phyloP scores from a whole-genome alignment of 108 stramenopile species.

The Fragilaria crotonensis region DNA sequence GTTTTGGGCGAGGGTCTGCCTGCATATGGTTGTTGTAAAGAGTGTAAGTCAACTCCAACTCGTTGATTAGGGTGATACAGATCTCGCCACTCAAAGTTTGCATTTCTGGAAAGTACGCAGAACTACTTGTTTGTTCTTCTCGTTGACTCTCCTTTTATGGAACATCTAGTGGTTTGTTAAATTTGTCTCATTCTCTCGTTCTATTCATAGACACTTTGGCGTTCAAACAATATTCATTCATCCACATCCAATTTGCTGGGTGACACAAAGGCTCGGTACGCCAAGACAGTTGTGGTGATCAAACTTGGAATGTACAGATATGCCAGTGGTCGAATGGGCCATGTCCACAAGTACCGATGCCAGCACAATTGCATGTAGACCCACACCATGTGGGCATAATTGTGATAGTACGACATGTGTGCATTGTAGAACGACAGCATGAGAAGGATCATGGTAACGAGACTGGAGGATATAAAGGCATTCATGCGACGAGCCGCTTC shows the following conservation, averaged over 20 bases:
- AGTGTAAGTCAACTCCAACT: no score
- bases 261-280: not conserved
- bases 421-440: conserved; percentile 26
- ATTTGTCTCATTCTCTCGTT: not conserved
- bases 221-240: no score
- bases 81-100: no score
- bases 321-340: conserved; percentile 15
- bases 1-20: no score
- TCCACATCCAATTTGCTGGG: not conserved
- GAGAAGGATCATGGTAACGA: conserved; percentile 8
- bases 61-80: no score
- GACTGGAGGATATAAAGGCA: conserved; percentile 10
- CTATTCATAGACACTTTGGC: no score
- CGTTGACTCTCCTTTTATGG: no score
- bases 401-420: conserved; percentile 19
- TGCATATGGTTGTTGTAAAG: no score
- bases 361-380: not conserved
- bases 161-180: no score
- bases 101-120: no score
- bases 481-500: conserved; percentile 13
- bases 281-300: not conserved
- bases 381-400: conserved; percentile 11
- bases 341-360: conserved; percentile 4
- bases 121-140: no score
- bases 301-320: not conserved